Evolutionary conservation across 2,329 filamentous ascomycete species (phyloP).

Genomic region (Fonsecaea pugnacius): DNA sequence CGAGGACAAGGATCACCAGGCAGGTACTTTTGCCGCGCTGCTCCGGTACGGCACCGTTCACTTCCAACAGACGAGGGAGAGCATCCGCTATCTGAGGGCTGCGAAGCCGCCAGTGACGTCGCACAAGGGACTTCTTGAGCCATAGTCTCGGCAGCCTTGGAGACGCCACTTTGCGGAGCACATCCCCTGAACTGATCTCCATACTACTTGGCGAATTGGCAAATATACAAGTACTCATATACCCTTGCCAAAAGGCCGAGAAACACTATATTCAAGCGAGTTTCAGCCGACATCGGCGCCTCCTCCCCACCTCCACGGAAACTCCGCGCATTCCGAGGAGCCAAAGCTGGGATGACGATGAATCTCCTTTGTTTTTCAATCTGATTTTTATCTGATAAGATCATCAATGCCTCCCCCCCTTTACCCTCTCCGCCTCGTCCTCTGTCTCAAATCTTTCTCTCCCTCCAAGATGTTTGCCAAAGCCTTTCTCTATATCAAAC

Average conservation of each 20-base stretch:
- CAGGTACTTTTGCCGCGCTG: conserved; percentile 41
- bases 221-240: neutral
- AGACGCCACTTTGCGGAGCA: neutral
- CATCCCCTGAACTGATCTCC: neutral
- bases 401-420: conserved; percentile 10
- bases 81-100: conserved; percentile 26
- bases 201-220: neutral
- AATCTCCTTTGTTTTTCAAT: neutral
- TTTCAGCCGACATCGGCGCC: conserved; percentile 10
- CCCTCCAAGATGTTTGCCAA: conserved; percentile 20
- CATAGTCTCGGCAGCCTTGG: conserved; percentile 17
- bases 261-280: neutral
- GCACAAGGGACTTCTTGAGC: conserved; percentile 36
- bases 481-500: conserved; percentile 17
- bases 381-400: conserved; percentile 29
- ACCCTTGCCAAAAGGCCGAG: neutral
- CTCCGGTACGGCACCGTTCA: conserved; percentile 41
- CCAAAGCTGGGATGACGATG: neutral
- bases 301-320: conserved; percentile 1
- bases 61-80: conserved; percentile 39
- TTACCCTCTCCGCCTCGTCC: conserved; percentile 10
- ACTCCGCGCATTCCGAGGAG: conserved; percentile 4
- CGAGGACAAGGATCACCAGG: conserved; percentile 36
- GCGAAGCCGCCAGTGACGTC: conserved; percentile 29
- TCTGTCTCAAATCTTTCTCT: neutral